Base-by-base conservation (phyloP, 2,329 filamentous ascomycete species). In the Alternaria hordeiaustralica region DNA sequence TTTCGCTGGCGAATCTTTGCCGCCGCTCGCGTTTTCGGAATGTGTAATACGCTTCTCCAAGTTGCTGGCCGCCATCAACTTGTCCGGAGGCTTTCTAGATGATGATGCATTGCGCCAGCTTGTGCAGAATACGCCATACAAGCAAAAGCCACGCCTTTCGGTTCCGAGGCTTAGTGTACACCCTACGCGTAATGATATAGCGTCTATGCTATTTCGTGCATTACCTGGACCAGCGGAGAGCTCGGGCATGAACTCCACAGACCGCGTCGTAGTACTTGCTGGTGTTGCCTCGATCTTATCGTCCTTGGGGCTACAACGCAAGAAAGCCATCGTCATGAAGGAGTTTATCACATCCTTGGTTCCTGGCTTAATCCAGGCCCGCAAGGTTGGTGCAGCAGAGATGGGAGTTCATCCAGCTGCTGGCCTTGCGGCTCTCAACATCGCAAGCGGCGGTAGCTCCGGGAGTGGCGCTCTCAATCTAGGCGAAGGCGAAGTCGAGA, bases 351-450 rank as follows among this genome's bases (percentile, higher is more conserved):
- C 90, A 4, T 89, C 94, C 15, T 85, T 98, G 44, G 92, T 96
- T 56, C 90, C 90, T 33, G 94, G 92, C 3, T 85, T 99, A 9
- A 90, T 97, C 5, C 93, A 97, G 79, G 96, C 96, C 15, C 88
- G 96, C 43, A 97, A 96, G 50, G 87, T 95, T 51, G 95, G 95
- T 30, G 96, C 96, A 44, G 94, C 96, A n/a, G 96, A 98, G 76
- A 92, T 96, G 74, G 96, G 95, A 4, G 93, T 99, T 36, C 95
- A 98, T 80, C 96, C 96, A 44, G 95, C 95, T 18, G 93, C 95
- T 10, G 94, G 93, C 0, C 83, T 97, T 55, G 90, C 93, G 25
- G 90, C 90, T 12, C 82, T 96, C 28, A 91, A 89, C 67, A 75
- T 79, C 67, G 71, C 69, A 9, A 75, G 72, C 33, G 75, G 74